Base-by-base conservation (phyloP, 305 asterid species). In the Fraxinus baroniana region DNA sequence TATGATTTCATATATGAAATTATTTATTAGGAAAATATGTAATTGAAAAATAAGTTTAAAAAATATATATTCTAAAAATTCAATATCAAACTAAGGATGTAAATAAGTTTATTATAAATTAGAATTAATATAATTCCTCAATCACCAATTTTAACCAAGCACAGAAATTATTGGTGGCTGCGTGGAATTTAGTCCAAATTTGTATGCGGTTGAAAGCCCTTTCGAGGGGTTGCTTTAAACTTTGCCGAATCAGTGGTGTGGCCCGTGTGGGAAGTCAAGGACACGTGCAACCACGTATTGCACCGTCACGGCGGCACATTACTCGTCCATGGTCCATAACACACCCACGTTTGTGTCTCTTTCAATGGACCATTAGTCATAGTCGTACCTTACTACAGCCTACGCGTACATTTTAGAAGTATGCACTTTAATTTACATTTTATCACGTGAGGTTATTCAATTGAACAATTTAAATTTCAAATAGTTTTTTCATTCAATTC, bases 241-340 rank as follows among this genome's bases (percentile, higher is more conserved):
- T 81, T 79, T 74, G 77, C 72, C 78, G 73, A 81, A 66, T 66
- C 76, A 76, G 39, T 28, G 74, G 71, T 73, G 85, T 78, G 85
- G 88, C 74, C 7, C 52, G 17, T 12, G 52, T 44, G 52, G 52
- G 52, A 44, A 28, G 80, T 82, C 81, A 79, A 84, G 44, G 72
- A 77, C 88, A 87, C 89, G 90, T 87, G 88, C 86, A 57, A 55
- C 86, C 57, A 70, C 72, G 79, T 86, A 78, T 81, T 84, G 85
- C 87, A 80, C 83, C 86, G 87, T 82, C 79, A 18, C 36, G 24
- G 41, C 66, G 24, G 66, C 66, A 5, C 66, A 55, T 55, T 55
- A 55, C 66, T n/a, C 26, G 10, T 81, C n/a, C 35, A 10, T 37
- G 37, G 37, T 71, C 79, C 79, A 80, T 49, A 44, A 33, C 52